These are phyloP conservation scores for Euphorbia celastroides DNA, from an alignment of 441 rosid species.

Conservation along the genomic window DNA sequence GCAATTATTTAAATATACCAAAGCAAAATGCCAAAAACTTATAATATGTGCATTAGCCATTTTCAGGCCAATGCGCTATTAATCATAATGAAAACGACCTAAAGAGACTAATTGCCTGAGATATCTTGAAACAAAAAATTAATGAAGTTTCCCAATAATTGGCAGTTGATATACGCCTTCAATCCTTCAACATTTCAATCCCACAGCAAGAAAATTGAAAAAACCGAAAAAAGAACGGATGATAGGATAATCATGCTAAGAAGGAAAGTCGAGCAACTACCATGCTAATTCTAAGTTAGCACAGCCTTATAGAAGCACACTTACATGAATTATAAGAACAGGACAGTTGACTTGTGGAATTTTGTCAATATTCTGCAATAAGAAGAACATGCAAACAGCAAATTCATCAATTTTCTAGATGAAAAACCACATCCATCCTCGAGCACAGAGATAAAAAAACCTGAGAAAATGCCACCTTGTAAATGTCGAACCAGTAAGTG, in stretches of 20 bases:
- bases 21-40: neutral
- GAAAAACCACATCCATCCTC: neutral
- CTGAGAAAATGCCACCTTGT: constrained; percentile 50
- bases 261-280: constrained; percentile 5
- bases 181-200: neutral
- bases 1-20: constrained; percentile 11
- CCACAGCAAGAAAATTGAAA: neutral
- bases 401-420: neutral
- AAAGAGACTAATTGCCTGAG: neutral
- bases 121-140: neutral
- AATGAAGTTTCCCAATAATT: neutral
- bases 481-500: constrained; percentile 95
- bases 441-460: constrained; percentile 1
- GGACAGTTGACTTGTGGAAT: constrained; percentile 88
- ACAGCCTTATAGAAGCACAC: constrained; percentile 24
- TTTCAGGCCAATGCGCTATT: neutral
- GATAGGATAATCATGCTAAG: neutral
- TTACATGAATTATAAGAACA: constrained; percentile 84
- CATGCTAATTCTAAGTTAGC: neutral
- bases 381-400: constrained; percentile 8
- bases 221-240: neutral
- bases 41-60: neutral
- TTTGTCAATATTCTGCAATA: constrained; percentile 98
- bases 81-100: neutral
- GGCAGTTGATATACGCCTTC: neutral